Evolutionary conservation across 73 alveolate genomes (phyloP), one percentile per base, ranked within the genome.

Genomic region (Uronychia binucleata): DNA sequence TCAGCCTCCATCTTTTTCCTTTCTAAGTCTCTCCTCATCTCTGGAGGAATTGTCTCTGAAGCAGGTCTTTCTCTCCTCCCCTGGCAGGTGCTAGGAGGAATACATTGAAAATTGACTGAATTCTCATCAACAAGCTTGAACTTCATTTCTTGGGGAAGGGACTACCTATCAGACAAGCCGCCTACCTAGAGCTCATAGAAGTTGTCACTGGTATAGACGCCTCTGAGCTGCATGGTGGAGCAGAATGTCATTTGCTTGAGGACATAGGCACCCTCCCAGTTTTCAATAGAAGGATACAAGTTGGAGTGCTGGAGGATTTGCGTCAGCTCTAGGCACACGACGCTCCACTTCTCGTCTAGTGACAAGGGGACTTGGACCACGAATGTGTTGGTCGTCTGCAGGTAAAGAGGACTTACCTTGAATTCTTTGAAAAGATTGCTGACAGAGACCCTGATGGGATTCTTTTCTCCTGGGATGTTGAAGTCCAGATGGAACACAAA

Each of bases 131-230:
- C 81, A 81, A 81, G 30, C 32, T 78, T 29, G 57, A 82, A 31
- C 77, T 80, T 25, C 67, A 46, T 46, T 46, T 80, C 92, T n/a
- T 95, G 94, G 25, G 93, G 78, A 1, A 77, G 74, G 77, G 79
- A 88, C 82, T 92, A 94, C 60, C 80, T 91, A 77, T 90, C n/a
- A 85, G 33, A 87, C 57, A 33, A 88, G 94, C 13, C 79, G 93
- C 87, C 88, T 77, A n/a, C 85, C 88, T 29, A 87, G 31, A 59
- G 84, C 78, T 93, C 80, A 77, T 94, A 96, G 1, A 84, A 77
- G 59, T 78, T 89, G 83, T 97, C 97, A 26, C 97, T 90, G n/a
- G 98, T 97, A 85, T 91, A 97, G 30, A 97, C 91, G 25, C 98
- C 98, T 77, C 97, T 90, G 34, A 97, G 84, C 30, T 82, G 77